Conservation (phyloP, 75 land plant genomes). For the Pinus tabuliformis region DNA sequence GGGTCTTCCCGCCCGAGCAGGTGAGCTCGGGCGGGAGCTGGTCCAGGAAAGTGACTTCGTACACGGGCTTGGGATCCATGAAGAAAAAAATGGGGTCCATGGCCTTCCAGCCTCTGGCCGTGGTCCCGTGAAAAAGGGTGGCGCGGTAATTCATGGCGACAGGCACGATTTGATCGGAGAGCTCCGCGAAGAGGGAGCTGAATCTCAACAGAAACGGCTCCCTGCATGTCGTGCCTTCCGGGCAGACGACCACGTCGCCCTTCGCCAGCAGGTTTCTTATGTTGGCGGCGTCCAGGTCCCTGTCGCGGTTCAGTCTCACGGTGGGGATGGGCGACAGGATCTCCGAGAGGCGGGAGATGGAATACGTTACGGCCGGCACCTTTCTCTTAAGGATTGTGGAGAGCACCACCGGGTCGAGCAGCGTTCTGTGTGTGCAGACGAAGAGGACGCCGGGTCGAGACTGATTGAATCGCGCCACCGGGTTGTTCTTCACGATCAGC, state of each 20-base stretch:
- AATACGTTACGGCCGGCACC: slow-evolving; percentile 91
- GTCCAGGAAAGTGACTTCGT: slow-evolving; percentile 79
- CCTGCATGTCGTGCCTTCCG: slow-evolving; percentile 95
- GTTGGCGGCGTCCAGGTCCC: slow-evolving; percentile 60
- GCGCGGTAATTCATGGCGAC: slow-evolving; percentile 78
- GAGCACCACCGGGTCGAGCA: slow-evolving; percentile 87
- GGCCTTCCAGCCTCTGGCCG: slow-evolving; percentile 85
- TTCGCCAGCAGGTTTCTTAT: slow-evolving; percentile 51
- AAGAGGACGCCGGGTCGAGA: slow-evolving; percentile 55
- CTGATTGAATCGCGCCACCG: slow-evolving; percentile 4
- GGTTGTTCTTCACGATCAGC: slow-evolving; percentile 58
- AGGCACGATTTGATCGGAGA: slow-evolving; percentile 82
- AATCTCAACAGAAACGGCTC: slow-evolving; percentile 92
- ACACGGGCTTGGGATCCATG: slow-evolving; percentile 87
- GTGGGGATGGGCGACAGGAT: slow-evolving; percentile 86
- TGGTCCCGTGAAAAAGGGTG: slow-evolving; percentile 83
- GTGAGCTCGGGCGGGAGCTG: slow-evolving; percentile 78
- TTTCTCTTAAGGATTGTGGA: slow-evolving; percentile 57
- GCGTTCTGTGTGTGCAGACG: slow-evolving; percentile 88
- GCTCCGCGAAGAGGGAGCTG: slow-evolving; percentile 87
- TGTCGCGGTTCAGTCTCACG: slow-evolving; percentile 67
- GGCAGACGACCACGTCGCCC: slow-evolving; percentile 85
- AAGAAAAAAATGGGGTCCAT: slow-evolving; percentile 91
- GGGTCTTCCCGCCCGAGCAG: slow-evolving; percentile 68
- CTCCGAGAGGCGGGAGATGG: slow-evolving; percentile 79